phyloP scores from a whole-genome alignment of 352 stramenopile genomes.

The Globisporangium paroecandrum region DNA sequence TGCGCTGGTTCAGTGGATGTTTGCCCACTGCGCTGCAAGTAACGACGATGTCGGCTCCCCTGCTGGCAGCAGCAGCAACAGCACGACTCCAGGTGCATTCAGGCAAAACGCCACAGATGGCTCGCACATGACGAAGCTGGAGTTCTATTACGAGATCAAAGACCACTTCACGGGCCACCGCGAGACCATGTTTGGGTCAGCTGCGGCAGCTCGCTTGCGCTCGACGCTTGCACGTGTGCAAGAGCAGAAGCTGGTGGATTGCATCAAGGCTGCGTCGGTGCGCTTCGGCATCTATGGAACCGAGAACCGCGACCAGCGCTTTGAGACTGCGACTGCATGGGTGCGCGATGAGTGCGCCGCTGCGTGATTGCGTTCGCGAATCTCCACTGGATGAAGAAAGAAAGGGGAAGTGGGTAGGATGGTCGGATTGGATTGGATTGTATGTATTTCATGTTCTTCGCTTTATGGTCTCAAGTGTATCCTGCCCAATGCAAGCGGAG shows the following conservation, averaged over 20 bases:
- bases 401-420: not conserved
- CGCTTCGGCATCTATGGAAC: not conserved
- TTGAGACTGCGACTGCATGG: not conserved
- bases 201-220: not conserved
- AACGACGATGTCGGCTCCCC: not conserved
- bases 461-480: not conserved
- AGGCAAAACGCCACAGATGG: conserved; percentile 1
- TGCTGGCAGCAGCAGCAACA: not conserved
- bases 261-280: conserved; percentile 4
- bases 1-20: not conserved
- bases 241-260: not conserved
- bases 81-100: not conserved
- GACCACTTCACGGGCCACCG: conserved; percentile 26
- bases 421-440: not conserved
- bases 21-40: not conserved
- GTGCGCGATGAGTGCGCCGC: not conserved
- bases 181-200: conserved; percentile 17
- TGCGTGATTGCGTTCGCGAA: not conserved
- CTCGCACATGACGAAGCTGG: conserved; percentile 46
- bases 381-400: not conserved
- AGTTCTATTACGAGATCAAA: conserved; percentile 54
- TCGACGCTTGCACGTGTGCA: not conserved
- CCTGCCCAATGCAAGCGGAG: not conserved
- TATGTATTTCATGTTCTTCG: conserved; percentile 7
- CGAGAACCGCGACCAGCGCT: not conserved